A percentile compares a stretch with the other conserved stretches of the same genome.
Evolutionary conservation across 1,284 basidiomycete genomes (phyloP).

Genomic region (Ceratobasidium theobromae): DNA sequence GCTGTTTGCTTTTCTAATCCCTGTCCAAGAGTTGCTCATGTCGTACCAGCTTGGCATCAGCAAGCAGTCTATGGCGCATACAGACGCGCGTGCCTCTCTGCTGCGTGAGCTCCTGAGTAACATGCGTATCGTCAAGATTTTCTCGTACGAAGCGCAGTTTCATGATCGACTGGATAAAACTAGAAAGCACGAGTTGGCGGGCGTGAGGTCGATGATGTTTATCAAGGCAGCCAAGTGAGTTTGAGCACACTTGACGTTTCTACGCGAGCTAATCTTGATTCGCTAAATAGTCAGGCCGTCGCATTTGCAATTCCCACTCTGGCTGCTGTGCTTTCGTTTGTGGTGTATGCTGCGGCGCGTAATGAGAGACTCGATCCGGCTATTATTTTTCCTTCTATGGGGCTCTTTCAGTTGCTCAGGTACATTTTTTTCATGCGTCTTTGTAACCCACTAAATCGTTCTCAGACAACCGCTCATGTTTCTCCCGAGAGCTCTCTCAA

Average conservation of each 20-base stretch:
- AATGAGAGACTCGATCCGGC: slow-evolving; percentile 68
- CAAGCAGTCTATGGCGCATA: slow-evolving; percentile 77
- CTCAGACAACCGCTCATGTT: neutral
- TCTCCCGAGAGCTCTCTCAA: slow-evolving; percentile 61
- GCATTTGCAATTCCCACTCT: slow-evolving; percentile 74
- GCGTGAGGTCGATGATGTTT: slow-evolving; percentile 59
- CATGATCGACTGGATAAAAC: slow-evolving; percentile 38
- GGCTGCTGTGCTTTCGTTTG: slow-evolving; percentile 81
- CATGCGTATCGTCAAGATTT: slow-evolving; percentile 32
- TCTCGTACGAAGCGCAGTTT: slow-evolving; percentile 29
- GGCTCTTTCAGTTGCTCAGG: slow-evolving; percentile 77
- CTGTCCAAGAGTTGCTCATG: slow-evolving; percentile 73
- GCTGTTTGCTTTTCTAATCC: slow-evolving; percentile 67
- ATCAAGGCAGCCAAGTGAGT: slow-evolving; percentile 63
- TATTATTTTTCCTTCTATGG: slow-evolving; percentile 79
- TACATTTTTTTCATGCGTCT: slow-evolving; percentile 73
- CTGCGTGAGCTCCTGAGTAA: slow-evolving; percentile 81
- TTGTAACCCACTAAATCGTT: slow-evolving; percentile 37
- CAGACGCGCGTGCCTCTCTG: slow-evolving; percentile 77
- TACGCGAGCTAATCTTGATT: neutral
- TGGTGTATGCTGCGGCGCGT: slow-evolving; percentile 72
- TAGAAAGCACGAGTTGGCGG: slow-evolving; percentile 57
- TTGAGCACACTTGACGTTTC: neutral
- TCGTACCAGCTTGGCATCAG: slow-evolving; percentile 63
- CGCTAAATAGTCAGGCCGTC: slow-evolving; percentile 55